These are phyloP conservation scores for Chrysanthemum makinoi DNA, from an alignment of 129 eudicot genomes.

Conservation along the genomic window DNA sequence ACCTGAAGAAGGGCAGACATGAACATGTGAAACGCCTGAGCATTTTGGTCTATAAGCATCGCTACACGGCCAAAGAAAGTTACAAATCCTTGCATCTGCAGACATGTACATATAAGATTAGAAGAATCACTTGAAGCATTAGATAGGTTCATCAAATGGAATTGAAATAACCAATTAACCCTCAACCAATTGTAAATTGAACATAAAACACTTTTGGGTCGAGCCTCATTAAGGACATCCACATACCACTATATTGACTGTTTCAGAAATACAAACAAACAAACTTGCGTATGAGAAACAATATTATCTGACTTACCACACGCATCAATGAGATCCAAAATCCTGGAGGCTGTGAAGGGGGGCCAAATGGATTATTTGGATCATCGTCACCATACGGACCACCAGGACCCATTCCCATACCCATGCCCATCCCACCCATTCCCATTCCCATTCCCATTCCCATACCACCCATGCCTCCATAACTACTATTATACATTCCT, in stretches of 20 bases:
- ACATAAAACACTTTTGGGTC: not conserved
- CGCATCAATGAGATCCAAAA: constrained; percentile 93
- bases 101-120: constrained; percentile 5
- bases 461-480: constrained; percentile 40
- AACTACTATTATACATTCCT: constrained; percentile 53
- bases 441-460: not conserved
- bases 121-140: not conserved
- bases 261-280: not conserved
- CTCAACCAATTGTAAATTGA: not conserved
- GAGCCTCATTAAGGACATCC: no score
- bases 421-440: constrained; percentile 38
- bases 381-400: constrained; percentile 88
- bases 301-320: constrained; percentile 62
- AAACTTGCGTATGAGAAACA: not conserved
- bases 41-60: constrained; percentile 80
- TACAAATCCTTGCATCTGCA: constrained; percentile 86
- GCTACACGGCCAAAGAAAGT: constrained; percentile 83
- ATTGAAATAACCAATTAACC: constrained; percentile 2
- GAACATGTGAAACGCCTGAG: constrained; percentile 91
- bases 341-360: constrained; percentile 89
- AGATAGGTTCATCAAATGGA: not conserved
- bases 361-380: constrained; percentile 86
- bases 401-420: constrained; percentile 73
- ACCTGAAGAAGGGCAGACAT: constrained; percentile 96
- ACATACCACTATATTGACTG: not conserved